These are phyloP conservation scores for Prunus fruticosa DNA, from an alignment of 306 rosid species.

Conservation along the genomic window DNA sequence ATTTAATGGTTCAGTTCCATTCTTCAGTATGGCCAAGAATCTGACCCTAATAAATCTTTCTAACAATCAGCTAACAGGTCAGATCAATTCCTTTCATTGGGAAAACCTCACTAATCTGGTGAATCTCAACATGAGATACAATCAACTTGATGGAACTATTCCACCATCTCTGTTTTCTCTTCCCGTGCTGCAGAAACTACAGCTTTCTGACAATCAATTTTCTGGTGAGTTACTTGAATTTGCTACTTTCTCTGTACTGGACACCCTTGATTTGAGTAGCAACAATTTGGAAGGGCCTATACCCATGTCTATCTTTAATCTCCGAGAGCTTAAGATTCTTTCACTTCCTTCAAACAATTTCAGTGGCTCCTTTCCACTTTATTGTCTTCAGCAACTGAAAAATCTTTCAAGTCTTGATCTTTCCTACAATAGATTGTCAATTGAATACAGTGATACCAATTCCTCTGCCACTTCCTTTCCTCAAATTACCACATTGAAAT, in stretches of 20 bases:
- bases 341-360: conserved; percentile 25
- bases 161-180: too few relatives aligned
- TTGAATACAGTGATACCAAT: background rate
- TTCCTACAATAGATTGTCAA: conserved; percentile 4
- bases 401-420: conserved; percentile 22
- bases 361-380: background rate
- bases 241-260: background rate
- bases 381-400: background rate
- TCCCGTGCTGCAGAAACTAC: too few relatives aligned
- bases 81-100: too few relatives aligned
- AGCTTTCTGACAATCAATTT: too few relatives aligned
- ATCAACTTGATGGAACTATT: too few relatives aligned
- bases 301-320: conserved; percentile 16
- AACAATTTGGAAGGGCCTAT: conserved; percentile 44
- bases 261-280: conserved; percentile 45
- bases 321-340: conserved; percentile 2
- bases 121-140: too few relatives aligned
- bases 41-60: too few relatives aligned
- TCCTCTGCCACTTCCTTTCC: background rate
- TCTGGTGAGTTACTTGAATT: too few relatives aligned
- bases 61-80: too few relatives aligned
- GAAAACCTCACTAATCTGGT: too few relatives aligned
- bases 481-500: background rate
- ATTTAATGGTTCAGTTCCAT: too few relatives aligned
- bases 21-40: too few relatives aligned